These are phyloP conservation scores for Hansenula sp. DNA, from an alignment of 1,139 yeast genomes.

Conservation along the genomic window DNA sequence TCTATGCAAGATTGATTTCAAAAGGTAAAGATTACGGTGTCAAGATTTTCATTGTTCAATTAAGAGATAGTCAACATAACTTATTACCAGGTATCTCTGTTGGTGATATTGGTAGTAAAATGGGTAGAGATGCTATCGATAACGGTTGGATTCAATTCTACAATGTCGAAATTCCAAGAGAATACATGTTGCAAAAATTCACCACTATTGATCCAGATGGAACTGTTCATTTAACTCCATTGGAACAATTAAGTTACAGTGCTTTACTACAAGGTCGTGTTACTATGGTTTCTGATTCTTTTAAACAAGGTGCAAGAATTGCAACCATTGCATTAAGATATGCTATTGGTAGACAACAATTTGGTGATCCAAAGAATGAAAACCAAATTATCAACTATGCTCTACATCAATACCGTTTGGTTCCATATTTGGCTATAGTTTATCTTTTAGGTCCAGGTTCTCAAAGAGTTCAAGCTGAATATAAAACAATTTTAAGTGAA, in stretches of 20 bases:
- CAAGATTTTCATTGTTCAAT: constrained; percentile 84
- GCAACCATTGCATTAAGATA: constrained; percentile 83
- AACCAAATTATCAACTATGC: constrained; percentile 76
- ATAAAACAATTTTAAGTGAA: constrained; percentile 45
- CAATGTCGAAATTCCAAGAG: constrained; percentile 77
- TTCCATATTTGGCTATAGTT: constrained; percentile 77
- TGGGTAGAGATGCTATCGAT: constrained; percentile 82
- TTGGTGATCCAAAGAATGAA: constrained; percentile 45
- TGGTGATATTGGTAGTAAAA: constrained; percentile 91
- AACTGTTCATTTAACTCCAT: constrained; percentile 66
- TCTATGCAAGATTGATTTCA: constrained; percentile 78
- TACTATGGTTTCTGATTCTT: constrained; percentile 82
- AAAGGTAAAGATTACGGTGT: constrained; percentile 86
- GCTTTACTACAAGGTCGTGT: constrained; percentile 89
- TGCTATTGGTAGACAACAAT: constrained; percentile 88
- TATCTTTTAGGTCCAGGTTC: constrained; percentile 76
- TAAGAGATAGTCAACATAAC: constrained; percentile 69
- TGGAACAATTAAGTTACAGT: constrained; percentile 83
- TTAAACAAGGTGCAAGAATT: constrained; percentile 73
- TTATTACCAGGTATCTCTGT: constrained; percentile 74
- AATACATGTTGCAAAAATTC: constrained; percentile 77
- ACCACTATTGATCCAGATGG: constrained; percentile 71
- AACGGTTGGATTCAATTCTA: constrained; percentile 94
- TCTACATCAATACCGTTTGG: constrained; percentile 78
- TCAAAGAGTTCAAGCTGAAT: constrained; percentile 54